Evolutionary conservation across 257 asterid genomes (phyloP), one percentile per base, ranked within the genome.

Genomic region (Buddleja alternifolia): DNA sequence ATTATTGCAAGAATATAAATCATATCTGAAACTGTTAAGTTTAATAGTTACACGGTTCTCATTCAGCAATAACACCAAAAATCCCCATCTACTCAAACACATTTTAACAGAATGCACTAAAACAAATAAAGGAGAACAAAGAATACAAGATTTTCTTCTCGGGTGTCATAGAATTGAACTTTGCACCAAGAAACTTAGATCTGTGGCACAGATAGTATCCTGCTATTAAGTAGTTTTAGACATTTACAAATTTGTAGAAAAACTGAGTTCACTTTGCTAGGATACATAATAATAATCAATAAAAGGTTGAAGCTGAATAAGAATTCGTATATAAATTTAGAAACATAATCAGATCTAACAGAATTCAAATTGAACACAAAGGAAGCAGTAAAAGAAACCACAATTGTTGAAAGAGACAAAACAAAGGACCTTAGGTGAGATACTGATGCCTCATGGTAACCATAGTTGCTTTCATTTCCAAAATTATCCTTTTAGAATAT

Each of bases 1-100:
- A 72, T 20, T 8, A 40, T 40, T 12, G 19, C 36, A 48, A 48
- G 17, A 34, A 66, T 51, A 73, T 21, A 66, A 58, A 60, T 45
- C 57, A 45, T 16, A 58, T 47, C 62, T 45, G 44, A 71, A 44
- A 17, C 20, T 16, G 36, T 36, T 63, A 36, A 63, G 44, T 25
- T 55, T 16, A 66, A 52, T 39, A 59, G 42, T 20, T 32, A 25
- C 6, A 53, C 23, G 19, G 20, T 37, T n/a, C 14, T 24, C 41
- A 24, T 25, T 55, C 20, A 24, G 20, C 41, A 55, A 47, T 19
- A 50, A 20, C 9, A 41, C 24, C 47, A 19, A 40, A 14, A 23
- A 16, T 17, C 10, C 32, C 20, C 63, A 36, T 17, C 41, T 52
- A 8, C 14, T 20, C 61, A 36, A 51, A 66, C 11, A 16, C 45